phyloP scores from a whole-genome alignment of 495 filamentous ascomycete genomes.

The Polyplosphaeria fusca region DNA sequence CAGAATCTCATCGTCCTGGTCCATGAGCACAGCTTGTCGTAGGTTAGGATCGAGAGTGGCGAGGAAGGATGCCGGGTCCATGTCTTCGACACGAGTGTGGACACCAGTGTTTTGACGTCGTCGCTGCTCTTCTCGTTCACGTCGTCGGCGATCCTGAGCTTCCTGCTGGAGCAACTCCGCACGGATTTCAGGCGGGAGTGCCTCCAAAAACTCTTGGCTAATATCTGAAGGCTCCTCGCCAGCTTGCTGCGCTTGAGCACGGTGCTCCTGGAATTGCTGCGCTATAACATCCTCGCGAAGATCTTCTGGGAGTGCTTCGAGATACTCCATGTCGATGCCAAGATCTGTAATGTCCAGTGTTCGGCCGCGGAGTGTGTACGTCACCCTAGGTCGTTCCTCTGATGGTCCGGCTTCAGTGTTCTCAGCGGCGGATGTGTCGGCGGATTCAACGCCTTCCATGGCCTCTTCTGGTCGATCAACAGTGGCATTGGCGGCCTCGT shows the following conservation, averaged over 20 bases:
- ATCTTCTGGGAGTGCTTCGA: conserved; percentile 91
- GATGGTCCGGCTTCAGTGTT: conserved; percentile 49
- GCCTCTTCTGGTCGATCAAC: conserved; percentile 52
- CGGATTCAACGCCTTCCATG: conserved; percentile 82
- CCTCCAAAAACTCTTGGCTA: conserved; percentile 90
- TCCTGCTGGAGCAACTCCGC: conserved; percentile 88
- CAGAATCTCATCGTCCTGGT: conserved; percentile 85
- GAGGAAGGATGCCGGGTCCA: conserved; percentile 90
- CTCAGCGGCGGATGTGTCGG: conserved; percentile 11
- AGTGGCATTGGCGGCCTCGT: conserved; percentile 40
- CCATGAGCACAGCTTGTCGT: conserved; percentile 80
- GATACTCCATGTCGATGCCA: conserved; percentile 89
- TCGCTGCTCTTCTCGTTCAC: conserved; percentile 75
- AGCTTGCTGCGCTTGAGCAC: conserved; percentile 43
- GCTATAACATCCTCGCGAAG: conserved; percentile 93
- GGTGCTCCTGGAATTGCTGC: conserved; percentile 75
- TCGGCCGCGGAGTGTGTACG: conserved; percentile 76
- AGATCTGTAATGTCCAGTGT: conserved; percentile 88
- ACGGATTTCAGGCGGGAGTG: conserved; percentile 84
- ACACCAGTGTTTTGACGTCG: conserved; percentile 52
- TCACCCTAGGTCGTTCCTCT: conserved; percentile 59
- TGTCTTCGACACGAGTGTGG: conserved; percentile 68
- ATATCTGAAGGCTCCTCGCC: conserved; percentile 85
- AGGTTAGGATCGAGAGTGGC: conserved; percentile 83
- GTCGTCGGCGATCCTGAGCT: conserved; percentile 79